A percentile compares a stretch with the other conserved stretches of the same genome.
These are phyloP conservation scores for Paecilomyces niveus DNA, from an alignment of 2,329 filamentous ascomycete genomes.

Conservation along the genomic window DNA sequence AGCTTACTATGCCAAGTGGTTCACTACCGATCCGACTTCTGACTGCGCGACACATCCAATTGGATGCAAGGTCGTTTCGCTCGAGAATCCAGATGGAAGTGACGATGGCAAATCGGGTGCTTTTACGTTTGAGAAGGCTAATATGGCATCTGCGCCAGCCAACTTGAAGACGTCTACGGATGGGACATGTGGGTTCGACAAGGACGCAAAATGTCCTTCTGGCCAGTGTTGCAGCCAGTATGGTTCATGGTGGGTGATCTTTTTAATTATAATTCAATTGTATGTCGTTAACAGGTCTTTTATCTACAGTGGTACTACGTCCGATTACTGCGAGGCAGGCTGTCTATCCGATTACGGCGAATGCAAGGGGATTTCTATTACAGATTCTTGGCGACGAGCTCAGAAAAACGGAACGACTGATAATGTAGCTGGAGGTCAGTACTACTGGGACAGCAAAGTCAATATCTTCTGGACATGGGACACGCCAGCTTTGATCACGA, in stretches of 20 bases:
- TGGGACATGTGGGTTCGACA: conserved; percentile 25
- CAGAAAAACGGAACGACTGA: conserved; percentile 50
- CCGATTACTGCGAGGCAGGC: conserved; percentile 24
- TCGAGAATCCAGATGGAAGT: conserved; percentile 55
- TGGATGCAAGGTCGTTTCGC: conserved; percentile 52
- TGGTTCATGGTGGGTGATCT: conserved; percentile 25
- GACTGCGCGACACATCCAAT: conserved; percentile 43
- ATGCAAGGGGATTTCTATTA: conserved; percentile 44
- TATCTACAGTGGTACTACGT: conserved; percentile 20
- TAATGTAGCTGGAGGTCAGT: conserved; percentile 53
- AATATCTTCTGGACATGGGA: conserved; percentile 70
- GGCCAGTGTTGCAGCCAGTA: conserved; percentile 29
- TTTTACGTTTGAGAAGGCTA: conserved; percentile 42
- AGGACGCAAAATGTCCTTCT: conserved; percentile 21
- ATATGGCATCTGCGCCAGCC: conserved; percentile 14
- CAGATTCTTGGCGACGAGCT: conserved; percentile 53
- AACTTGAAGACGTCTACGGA: conserved; percentile 20
- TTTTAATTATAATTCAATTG: background rate
- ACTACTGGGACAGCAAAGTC: conserved; percentile 57
- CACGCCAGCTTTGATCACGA: conserved; percentile 51
- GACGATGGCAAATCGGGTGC: conserved; percentile 50
- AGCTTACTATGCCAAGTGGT: conserved; percentile 64
- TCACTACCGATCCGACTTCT: conserved; percentile 46
- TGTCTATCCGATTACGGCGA: conserved; percentile 33
- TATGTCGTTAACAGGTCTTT: background rate